A percentile compares a stretch with the other conserved stretches of the same genome.
Conservation (phyloP, 176 grass and related monocot genomes). For the Themeda triandra region DNA sequence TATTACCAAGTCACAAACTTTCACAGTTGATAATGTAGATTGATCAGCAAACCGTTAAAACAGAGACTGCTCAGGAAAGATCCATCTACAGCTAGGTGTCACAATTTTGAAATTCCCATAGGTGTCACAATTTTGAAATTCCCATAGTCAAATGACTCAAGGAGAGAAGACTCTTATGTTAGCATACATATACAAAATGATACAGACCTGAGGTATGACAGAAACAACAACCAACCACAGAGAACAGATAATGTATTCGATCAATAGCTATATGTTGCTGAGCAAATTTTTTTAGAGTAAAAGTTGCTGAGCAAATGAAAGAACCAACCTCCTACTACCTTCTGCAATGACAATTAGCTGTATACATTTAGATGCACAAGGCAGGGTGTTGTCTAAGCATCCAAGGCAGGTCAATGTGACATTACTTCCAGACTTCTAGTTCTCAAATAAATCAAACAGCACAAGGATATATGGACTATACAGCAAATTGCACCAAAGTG, state of each 20-base stretch:
- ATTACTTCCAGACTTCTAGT: background rate
- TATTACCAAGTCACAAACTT: no score
- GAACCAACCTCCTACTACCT: background rate
- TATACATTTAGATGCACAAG: background rate
- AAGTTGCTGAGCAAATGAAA: no score
- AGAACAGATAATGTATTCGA: background rate
- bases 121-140: no score
- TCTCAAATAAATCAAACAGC: background rate
- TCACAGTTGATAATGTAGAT: no score
- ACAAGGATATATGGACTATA: background rate
- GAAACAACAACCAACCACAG: background rate
- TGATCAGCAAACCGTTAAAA: no score
- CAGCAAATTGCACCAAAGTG: background rate
- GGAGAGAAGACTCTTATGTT: no score
- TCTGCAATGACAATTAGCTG: background rate
- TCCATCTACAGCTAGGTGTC: no score
- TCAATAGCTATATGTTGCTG: background rate
- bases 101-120: no score
- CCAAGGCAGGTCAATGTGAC: background rate
- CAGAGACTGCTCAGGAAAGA: no score
- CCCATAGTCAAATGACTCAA: no score
- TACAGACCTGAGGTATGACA: constrained; percentile 13
- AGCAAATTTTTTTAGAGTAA: no score
- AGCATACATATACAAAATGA: background rate
- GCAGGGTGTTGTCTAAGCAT: background rate